Conservation (phyloP, 2,329 filamentous ascomycete genomes). For the Pestalotiopsis sp. region DNA sequence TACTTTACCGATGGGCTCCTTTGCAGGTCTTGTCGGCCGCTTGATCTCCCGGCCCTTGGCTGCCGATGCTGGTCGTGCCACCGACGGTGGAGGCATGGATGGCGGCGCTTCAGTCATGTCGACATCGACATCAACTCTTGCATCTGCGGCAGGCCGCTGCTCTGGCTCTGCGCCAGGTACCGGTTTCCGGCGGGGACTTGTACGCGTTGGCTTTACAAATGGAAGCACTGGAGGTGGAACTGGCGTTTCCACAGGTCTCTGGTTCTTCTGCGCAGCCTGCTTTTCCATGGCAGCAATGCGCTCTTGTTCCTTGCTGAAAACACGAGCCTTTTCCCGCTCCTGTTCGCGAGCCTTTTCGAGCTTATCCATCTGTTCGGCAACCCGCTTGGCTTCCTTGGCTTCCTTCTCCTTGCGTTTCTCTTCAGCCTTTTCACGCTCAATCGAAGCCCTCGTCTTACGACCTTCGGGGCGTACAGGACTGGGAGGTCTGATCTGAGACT, state of each 20-base stretch:
- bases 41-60: slow-evolving; percentile 57
- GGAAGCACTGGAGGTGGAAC: slow-evolving; percentile 30
- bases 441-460: slow-evolving; percentile 59
- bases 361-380: slow-evolving; percentile 63
- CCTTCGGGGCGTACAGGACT: slow-evolving; percentile 48
- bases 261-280: slow-evolving; percentile 54
- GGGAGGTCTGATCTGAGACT: slow-evolving; percentile 32
- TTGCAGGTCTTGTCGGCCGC: slow-evolving; percentile 64
- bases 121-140: slow-evolving; percentile 40
- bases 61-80: slow-evolving; percentile 52
- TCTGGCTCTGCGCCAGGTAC: slow-evolving; percentile 35
- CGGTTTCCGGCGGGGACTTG: slow-evolving; percentile 53
- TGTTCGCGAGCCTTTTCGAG: slow-evolving; percentile 70
- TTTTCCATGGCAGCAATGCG: slow-evolving; percentile 55
- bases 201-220: slow-evolving; percentile 46
- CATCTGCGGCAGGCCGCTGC: slow-evolving; percentile 32
- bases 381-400: slow-evolving; percentile 61
- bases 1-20: slow-evolving; percentile 58
- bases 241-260: slow-evolving; percentile 35
- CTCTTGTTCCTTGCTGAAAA: slow-evolving; percentile 62
- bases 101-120: slow-evolving; percentile 61
- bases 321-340: slow-evolving; percentile 68
- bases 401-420: slow-evolving; percentile 66
- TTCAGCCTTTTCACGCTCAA: slow-evolving; percentile 61
- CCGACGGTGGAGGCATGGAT: slow-evolving; percentile 62